These are phyloP conservation scores for Pleurotus salmoneostramineus DNA, from an alignment of 768 basidiomycete species.

Conservation along the genomic window DNA sequence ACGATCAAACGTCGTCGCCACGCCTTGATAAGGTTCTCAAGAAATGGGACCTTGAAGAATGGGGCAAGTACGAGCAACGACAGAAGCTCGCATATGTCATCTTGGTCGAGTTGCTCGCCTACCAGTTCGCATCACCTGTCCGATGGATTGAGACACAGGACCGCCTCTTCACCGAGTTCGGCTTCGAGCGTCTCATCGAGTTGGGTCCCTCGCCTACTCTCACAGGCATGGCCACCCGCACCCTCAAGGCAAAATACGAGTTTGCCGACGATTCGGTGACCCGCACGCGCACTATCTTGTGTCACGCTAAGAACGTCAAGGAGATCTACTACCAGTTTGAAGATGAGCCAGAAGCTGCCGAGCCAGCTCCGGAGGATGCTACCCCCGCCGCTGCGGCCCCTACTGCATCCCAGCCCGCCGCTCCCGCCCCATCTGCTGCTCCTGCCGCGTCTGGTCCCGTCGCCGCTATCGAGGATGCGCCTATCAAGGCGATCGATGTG, in stretches of 20 bases:
- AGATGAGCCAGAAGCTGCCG: slow-evolving; percentile 60
- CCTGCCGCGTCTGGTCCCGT: slow-evolving; percentile 58
- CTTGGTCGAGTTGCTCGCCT: slow-evolving; percentile 93
- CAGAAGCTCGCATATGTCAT: slow-evolving; percentile 95
- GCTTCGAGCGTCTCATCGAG: slow-evolving; percentile 93
- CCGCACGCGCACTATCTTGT: slow-evolving; percentile 76
- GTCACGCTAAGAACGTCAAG: slow-evolving; percentile 92
- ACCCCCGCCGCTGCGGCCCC: slow-evolving; percentile 1
- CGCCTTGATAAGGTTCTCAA: slow-evolving; percentile 92
- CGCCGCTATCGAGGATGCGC: slow-evolving; percentile 81
- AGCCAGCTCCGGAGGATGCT: slow-evolving; percentile 32
- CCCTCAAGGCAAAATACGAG: slow-evolving; percentile 93
- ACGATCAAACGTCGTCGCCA: slow-evolving; percentile 95
- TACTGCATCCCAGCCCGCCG: slow-evolving; percentile 2
- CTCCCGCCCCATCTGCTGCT: slow-evolving; percentile 28
- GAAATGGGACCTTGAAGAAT: slow-evolving; percentile 89
- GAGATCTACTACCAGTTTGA: slow-evolving; percentile 99
- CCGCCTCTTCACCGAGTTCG: slow-evolving; percentile 79
- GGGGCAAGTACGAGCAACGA: slow-evolving; percentile 78
- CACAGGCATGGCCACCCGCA: slow-evolving; percentile 90
- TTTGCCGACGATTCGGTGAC: slow-evolving; percentile 80
- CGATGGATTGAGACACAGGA: slow-evolving; percentile 99
- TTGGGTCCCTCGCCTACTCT: slow-evolving; percentile 95
- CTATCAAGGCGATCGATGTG: slow-evolving; percentile 88
- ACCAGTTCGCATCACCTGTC: slow-evolving; percentile 97